Conservation (phyloP, 805 yeast genomes). For the Cyberlindnera samutprakarnensis region DNA sequence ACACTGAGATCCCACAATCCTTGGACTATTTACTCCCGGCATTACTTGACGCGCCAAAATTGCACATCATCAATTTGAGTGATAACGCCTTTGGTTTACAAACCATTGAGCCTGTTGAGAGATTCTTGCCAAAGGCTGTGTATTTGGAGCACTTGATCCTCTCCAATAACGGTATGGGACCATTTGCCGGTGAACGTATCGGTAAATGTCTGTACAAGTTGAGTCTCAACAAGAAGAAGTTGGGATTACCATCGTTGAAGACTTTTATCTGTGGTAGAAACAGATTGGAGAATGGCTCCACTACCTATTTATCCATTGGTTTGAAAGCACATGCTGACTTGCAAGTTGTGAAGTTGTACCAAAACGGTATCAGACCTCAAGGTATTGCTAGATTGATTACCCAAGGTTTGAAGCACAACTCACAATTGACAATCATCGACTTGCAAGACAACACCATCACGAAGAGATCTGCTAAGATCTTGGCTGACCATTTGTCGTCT, state of each 20-base stretch:
- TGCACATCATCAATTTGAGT: slow-evolving; percentile 72
- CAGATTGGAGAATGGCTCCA: slow-evolving; percentile 92
- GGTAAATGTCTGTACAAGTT: slow-evolving; percentile 78
- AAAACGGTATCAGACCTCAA: slow-evolving; percentile 94
- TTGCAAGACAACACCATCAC: slow-evolving; percentile 96
- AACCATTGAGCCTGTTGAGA: slow-evolving; percentile 84
- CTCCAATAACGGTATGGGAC: slow-evolving; percentile 97
- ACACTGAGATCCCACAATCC: slow-evolving; percentile 88
- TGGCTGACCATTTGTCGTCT: slow-evolving; percentile 48
- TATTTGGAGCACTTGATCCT: slow-evolving; percentile 80
- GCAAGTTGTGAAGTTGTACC: slow-evolving; percentile 74
- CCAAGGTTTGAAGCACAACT: slow-evolving; percentile 62
- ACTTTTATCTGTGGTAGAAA: slow-evolving; percentile 96
- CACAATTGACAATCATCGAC: slow-evolving; percentile 61
- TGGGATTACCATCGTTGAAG: slow-evolving; percentile 45
- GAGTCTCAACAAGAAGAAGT: slow-evolving; percentile 51
- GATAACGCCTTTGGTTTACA: slow-evolving; percentile 98
- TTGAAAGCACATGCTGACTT: slow-evolving; percentile 72
- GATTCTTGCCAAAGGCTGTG: slow-evolving; percentile 63
- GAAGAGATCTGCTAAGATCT: slow-evolving; percentile 49
- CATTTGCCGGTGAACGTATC: slow-evolving; percentile 91
- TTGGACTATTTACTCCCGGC: slow-evolving; percentile 68
- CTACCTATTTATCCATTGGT: slow-evolving; percentile 77
- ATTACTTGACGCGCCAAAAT: slow-evolving; percentile 56
- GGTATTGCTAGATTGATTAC: slow-evolving; percentile 73